These are phyloP conservation scores for Simplicillium sp. DNA, from an alignment of 2,329 filamentous ascomycete genomes.

Conservation along the genomic window DNA sequence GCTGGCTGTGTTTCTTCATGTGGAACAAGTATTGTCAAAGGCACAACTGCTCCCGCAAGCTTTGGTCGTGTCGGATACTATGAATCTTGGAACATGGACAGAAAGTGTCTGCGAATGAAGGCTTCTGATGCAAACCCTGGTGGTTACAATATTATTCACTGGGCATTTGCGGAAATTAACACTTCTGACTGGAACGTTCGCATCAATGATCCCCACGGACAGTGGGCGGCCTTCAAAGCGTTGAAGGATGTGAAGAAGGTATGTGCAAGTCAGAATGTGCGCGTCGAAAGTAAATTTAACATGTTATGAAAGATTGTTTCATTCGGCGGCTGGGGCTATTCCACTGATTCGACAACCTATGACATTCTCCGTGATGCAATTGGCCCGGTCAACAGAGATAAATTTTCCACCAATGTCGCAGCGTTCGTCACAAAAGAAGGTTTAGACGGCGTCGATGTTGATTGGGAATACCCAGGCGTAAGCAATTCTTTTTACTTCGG, in stretches of 20 bases:
- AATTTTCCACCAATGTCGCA: conserved; percentile 62
- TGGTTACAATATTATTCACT: conserved; percentile 24
- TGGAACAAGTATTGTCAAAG: conserved; percentile 6
- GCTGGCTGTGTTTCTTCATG: no score
- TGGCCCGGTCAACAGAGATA: conserved; percentile 48
- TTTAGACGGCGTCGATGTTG: conserved; percentile 37
- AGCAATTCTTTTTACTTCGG: no score
- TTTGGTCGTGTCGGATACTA: not conserved
- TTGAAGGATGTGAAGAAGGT: conserved; percentile 9
- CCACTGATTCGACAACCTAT: conserved; percentile 38
- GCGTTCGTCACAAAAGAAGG: conserved; percentile 64
- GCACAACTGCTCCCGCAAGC: not conserved
- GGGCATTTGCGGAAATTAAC: conserved; percentile 19
- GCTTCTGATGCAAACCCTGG: conserved; percentile 7
- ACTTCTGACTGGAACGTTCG: conserved; percentile 9
- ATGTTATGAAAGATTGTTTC: conserved; percentile 65
- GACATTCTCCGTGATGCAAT: conserved; percentile 51
- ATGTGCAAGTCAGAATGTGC: conserved; percentile 13
- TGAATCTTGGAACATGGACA: not conserved
- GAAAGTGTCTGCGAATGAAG: conserved; percentile 12
- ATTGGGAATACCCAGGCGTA: conserved; percentile 25
- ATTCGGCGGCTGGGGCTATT: conserved; percentile 79
- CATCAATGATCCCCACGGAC: no score
- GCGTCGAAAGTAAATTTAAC: conserved; percentile 43
- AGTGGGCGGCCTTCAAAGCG: not conserved